Evolutionary conservation across 2,329 filamentous ascomycete genomes (phyloP).

Genomic region (Penicillium sp.): DNA sequence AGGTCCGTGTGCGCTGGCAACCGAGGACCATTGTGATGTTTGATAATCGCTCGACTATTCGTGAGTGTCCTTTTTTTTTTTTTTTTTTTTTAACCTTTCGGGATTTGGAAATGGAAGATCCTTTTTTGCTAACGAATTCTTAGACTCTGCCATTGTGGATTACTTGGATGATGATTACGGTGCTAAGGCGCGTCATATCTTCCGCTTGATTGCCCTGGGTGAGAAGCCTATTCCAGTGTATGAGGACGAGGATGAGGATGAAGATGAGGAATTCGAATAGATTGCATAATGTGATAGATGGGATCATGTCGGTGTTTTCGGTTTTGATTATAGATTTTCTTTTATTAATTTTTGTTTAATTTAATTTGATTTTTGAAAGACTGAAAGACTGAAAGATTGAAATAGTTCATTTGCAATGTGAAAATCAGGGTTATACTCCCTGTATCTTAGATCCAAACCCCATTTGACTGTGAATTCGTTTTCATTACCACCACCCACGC

Average conservation of each 20-base stretch:
- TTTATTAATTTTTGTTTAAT: conserved; percentile 3
- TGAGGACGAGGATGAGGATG: conserved; percentile 28
- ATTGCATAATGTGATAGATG: conserved; percentile 23
- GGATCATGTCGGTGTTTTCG: conserved; percentile 12
- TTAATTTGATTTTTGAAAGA: neutral
- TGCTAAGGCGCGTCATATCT: conserved; percentile 51
- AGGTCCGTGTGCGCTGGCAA: conserved; percentile 50
- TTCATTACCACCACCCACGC: conserved; percentile 18
- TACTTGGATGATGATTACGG: conserved; percentile 49
- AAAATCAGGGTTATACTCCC: conserved; percentile 1
- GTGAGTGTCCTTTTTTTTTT: conserved; percentile 34
- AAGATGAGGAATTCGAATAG: conserved; percentile 8
- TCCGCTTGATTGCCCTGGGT: conserved; percentile 51
- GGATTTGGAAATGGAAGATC: neutral
- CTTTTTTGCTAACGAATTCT: conserved; percentile 11
- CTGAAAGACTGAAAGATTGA: neutral
- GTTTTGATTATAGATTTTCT: conserved; percentile 7
- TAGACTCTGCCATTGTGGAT: conserved; percentile 54
- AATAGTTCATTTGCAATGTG: neutral
- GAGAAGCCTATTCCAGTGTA: conserved; percentile 52
- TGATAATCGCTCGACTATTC: conserved; percentile 50
- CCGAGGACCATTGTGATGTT: conserved; percentile 54
- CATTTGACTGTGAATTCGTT: conserved; percentile 9
- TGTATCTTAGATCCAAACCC: neutral
- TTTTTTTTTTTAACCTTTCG: neutral